Evolutionary conservation across 441 rosid genomes (phyloP), one percentile per base, ranked within the genome.

Genomic region (Aleurites moluccanus): DNA sequence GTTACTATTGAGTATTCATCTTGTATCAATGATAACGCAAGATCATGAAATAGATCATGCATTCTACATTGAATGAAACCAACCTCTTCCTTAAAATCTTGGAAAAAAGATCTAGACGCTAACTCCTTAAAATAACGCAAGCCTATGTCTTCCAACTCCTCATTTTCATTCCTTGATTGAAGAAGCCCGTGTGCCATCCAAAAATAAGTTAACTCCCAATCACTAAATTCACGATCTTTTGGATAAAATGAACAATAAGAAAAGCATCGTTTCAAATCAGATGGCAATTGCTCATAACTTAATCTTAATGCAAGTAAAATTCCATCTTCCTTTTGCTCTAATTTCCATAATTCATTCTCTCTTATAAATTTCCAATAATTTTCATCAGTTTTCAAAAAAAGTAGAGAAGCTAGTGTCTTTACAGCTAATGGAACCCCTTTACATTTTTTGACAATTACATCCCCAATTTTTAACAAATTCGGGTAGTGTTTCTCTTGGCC

Each of bases 211-310:
- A 64, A 64, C n/a, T 35, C 25, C 1, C 2, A 0, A 8, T 38
- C 15, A 9, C 0, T 2, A 35, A 18, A 38, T 2, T 8, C 6
- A 64, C 38, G 10, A 13, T 64, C 67, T 14, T 64, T 83, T 2
- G 81, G 81, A 50, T 75, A 83, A 6, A 78, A 42, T 2, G 83
- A 77, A 38, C 81, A 80, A 45, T 72, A 75, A 23, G 70, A 68
- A 18, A 80, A 80, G 28, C 83, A 83, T 64, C 45, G 60, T 64
- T 72, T 74, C 67, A 83, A 68, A 57, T 44, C 8, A 40, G 35
- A 25, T 6, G 70, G 56, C 40, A 67, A 21, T n/a, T 67, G 70
- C 4, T 23, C 55, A 65, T 40, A 65, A 21, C 69, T 65, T 45
- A 47, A 64, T 38, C 21, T 64, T 11, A 64, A 38, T 20, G 44